Percentiles rank a stretch among this genome's conserved stretches.
phyloP scores from a whole-genome alignment of 352 stramenopile genomes.

The Phytophthora idaei region DNA sequence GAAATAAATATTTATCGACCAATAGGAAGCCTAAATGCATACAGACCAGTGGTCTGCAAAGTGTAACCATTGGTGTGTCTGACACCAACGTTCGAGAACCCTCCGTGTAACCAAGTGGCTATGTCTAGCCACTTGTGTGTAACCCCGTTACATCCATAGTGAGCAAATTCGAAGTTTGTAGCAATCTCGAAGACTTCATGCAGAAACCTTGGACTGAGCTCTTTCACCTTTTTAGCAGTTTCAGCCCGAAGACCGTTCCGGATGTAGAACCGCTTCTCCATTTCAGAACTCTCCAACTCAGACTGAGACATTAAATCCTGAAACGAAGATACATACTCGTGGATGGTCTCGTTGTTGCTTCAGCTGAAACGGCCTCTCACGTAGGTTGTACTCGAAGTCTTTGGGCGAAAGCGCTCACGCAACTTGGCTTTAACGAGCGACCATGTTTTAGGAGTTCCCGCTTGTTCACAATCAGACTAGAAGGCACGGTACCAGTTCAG shows the following conservation, averaged over 20 bases:
- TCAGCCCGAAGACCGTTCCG: background rate
- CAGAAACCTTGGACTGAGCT: background rate
- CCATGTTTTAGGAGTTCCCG: background rate
- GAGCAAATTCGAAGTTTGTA: too few relatives aligned
- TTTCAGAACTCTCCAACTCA: background rate
- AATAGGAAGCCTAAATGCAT: too few relatives aligned
- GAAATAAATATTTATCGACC: too few relatives aligned
- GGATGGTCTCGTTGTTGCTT: background rate
- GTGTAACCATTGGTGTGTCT: too few relatives aligned
- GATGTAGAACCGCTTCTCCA: background rate
- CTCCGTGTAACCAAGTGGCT: too few relatives aligned
- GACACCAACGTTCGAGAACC: too few relatives aligned
- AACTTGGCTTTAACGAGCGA: background rate
- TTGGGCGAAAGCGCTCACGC: background rate
- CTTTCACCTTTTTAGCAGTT: background rate
- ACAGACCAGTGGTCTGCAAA: too few relatives aligned
- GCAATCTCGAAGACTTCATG: background rate
- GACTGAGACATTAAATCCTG: conserved; percentile 1
- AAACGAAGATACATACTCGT: background rate
- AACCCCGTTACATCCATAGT: too few relatives aligned
- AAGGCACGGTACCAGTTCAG: too few relatives aligned
- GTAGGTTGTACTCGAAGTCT: background rate
- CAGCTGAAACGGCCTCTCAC: background rate
- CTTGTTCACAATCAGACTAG: too few relatives aligned
- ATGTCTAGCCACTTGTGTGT: too few relatives aligned